Conservation (phyloP, 2,329 filamentous ascomycete species). For the Aciculosporium take region DNA sequence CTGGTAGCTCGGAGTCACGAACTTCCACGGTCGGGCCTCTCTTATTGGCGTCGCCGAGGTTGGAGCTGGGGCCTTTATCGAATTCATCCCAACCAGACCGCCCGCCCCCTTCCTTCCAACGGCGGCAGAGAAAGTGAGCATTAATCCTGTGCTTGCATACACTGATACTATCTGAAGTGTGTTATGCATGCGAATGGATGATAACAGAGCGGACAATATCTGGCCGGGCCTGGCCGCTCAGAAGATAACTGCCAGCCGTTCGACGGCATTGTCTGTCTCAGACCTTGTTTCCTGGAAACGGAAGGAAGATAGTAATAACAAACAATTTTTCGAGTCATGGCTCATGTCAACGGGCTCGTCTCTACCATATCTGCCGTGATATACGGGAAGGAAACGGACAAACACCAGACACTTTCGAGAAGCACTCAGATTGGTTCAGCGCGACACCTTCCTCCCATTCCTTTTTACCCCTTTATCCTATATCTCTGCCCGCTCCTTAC, state of each 20-base stretch:
- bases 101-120: not conserved
- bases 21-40: not conserved
- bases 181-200: not conserved
- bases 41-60: not conserved
- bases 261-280: not conserved
- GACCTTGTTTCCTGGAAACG: not conserved
- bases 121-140: not conserved
- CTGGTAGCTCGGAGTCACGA: not conserved
- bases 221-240: not conserved
- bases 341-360: not conserved
- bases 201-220: not conserved
- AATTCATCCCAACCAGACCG: slow-evolving; percentile 1
- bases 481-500: not conserved
- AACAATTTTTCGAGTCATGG: not conserved
- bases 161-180: not conserved
- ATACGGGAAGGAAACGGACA: not conserved
- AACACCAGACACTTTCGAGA: too few species aligned
- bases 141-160: not conserved
- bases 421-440: too few species aligned
- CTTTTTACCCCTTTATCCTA: not conserved
- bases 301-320: not conserved
- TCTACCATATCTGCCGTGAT: not conserved
- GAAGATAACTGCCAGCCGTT: not conserved
- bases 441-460: not conserved
- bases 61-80: not conserved